Evolutionary conservation across 352 stramenopile species (phyloP).

Genomic region (Phytophthora nicotianae): DNA sequence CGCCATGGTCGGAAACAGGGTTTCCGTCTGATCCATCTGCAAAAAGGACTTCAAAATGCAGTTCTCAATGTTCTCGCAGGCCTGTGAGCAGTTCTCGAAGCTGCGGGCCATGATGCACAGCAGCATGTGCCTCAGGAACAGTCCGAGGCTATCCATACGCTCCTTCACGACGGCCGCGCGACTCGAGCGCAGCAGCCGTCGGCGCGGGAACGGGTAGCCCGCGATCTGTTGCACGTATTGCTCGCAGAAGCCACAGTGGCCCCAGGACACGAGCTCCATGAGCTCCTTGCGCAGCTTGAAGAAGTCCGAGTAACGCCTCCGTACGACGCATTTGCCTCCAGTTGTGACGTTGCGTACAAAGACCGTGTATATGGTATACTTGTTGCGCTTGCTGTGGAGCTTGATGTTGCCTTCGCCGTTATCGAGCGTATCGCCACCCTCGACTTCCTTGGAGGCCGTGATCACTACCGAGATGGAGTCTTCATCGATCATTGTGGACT

Average conservation of each 20-base stretch:
- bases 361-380: conserved; percentile 88
- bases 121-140: conserved; percentile 82
- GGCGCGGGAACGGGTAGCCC: conserved; percentile 79
- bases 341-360: conserved; percentile 79
- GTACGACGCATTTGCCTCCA: conserved; percentile 75
- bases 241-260: conserved; percentile 73
- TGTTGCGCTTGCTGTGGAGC: conserved; percentile 48
- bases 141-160: conserved; percentile 80
- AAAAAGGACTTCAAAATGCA: conserved; percentile 80
- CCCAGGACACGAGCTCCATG: conserved; percentile 80
- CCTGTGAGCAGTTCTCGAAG: conserved; percentile 73
- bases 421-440: conserved; percentile 27
- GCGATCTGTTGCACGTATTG: conserved; percentile 70
- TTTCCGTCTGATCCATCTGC: conserved; percentile 67
- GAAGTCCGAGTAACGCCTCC: conserved; percentile 87
- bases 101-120: conserved; percentile 71
- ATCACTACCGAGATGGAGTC: conserved; percentile 71
- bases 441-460: conserved; percentile 63
- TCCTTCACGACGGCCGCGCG: conserved; percentile 75
- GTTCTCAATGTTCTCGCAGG: conserved; percentile 69
- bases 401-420: conserved; percentile 16
- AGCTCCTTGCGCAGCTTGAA: conserved; percentile 86
- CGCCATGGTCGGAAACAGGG: conserved; percentile 54
- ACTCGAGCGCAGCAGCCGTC: conserved; percentile 77
- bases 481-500: conserved; percentile 57